Conservation (phyloP, 2,329 filamentous ascomycete genomes). For the Dothistroma pini region DNA sequence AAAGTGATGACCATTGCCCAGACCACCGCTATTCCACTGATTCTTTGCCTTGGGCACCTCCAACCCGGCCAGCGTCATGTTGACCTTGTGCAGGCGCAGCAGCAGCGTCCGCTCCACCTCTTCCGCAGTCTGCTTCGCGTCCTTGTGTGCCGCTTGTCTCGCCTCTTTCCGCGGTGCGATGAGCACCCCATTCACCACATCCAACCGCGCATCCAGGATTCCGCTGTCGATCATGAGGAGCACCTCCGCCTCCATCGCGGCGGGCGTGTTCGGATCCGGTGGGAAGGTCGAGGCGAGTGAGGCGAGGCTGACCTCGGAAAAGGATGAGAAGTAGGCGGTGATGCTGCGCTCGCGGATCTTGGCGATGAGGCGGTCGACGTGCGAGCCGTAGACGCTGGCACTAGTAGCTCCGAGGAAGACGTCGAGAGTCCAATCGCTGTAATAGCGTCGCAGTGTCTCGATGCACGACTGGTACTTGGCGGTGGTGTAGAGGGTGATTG, state of each 20-base stretch:
- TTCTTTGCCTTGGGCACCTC: constrained; percentile 44
- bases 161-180: constrained; percentile 66
- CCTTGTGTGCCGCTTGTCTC: constrained; percentile 65
- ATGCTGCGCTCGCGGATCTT: constrained; percentile 87
- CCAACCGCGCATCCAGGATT: constrained; percentile 72
- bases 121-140: constrained; percentile 64
- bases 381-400: constrained; percentile 32
- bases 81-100: constrained; percentile 73
- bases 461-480: constrained; percentile 86
- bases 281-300: constrained; percentile 77
- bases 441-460: constrained; percentile 74
- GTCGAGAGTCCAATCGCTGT: constrained; percentile 84
- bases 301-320: constrained; percentile 77
- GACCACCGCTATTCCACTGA: constrained; percentile 5
- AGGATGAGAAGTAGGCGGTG: constrained; percentile 86
- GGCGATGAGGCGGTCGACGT: constrained; percentile 67
- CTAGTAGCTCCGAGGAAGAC: constrained; percentile 63
- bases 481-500: constrained; percentile 83
- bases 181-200: constrained; percentile 76
- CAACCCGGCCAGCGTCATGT: constrained; percentile 69
- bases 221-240: constrained; percentile 71
- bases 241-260: constrained; percentile 69
- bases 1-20: constrained; percentile 10
- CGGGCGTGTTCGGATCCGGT: constrained; percentile 20
- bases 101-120: constrained; percentile 72